Base-by-base conservation (phyloP, 2,329 filamentous ascomycete genomes). In the Thielaviopsis ethacetica region DNA sequence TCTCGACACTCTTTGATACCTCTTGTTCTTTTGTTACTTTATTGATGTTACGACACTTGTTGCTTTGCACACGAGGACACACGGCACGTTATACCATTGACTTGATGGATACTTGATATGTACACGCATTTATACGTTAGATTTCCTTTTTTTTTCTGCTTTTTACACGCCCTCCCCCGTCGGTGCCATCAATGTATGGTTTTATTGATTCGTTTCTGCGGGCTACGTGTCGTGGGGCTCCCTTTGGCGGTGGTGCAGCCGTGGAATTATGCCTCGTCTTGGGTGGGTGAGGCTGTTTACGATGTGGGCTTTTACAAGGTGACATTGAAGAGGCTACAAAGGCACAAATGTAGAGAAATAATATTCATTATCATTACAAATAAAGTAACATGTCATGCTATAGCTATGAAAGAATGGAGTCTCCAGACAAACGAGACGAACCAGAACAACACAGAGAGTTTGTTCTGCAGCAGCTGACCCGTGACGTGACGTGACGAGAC, bases 351-450 rank as follows among this genome's bases (percentile, higher is more conserved):
- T 27, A 9, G 26, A 27, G 17, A 54, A 54, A 13, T 19, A 54
- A 22, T 34, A 10, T n/a, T 12, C 22, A 54, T 54, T 54, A 54
- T 54, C 52, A 54, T 54, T 54, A 54, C 52, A 54, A 54, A 54
- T n/a, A 22, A 52, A 19, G 26, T 5, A 52, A 9, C 26, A 27
- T 9, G 9, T 4, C 9, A 9, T 27, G 26, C 26, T 27, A 27
- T 4, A 27, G 9, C 26, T 27, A 27, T 27, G 9, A 27, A 9
- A 27, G 4, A 9, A 27, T 9, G 26, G 9, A 27, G 4, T 4
- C 26, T 27, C 26, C 4, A 4, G 26, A 27, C 26, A 27, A 4
- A 27, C 26, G 26, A 27, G 26, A 27, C 26, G 9, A 27, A 27
- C 26, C 4, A 27, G 26, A 27, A 27, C 26, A 27, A 27, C 26